A percentile compares a stretch with the other conserved stretches of the same genome.
Evolutionary conservation across 2,329 filamentous ascomycete genomes (phyloP).

Genomic region (Plenodomus tracheiphilus): DNA sequence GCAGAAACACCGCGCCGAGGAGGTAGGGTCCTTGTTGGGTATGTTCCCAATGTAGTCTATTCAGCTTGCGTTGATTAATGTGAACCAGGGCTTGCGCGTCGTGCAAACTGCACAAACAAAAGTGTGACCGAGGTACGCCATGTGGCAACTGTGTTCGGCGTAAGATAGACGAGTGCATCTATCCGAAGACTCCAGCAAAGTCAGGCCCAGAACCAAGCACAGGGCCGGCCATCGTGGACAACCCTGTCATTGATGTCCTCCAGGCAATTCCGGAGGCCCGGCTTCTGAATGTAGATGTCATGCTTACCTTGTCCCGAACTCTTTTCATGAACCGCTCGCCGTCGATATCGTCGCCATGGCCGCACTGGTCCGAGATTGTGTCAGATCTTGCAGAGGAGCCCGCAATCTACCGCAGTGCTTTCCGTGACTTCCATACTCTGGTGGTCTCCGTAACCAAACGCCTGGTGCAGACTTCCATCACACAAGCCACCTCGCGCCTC

Average conservation of each 20-base stretch:
- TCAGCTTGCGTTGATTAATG: neutral
- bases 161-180: conserved; percentile 8
- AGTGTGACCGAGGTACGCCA: conserved; percentile 13
- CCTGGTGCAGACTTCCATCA: conserved; percentile 69
- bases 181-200: conserved; percentile 6
- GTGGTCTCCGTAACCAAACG: conserved; percentile 69
- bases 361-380: conserved; percentile 37
- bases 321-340: conserved; percentile 45
- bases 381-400: conserved; percentile 52
- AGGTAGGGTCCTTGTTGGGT: conserved; percentile 12
- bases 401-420: conserved; percentile 71
- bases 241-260: conserved; percentile 12
- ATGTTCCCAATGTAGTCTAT: neutral
- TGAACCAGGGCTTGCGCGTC: conserved; percentile 9
- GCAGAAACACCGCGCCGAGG: conserved; percentile 9
- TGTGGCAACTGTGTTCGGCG: conserved; percentile 13
- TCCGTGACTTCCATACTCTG: conserved; percentile 75
- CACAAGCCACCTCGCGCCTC: conserved; percentile 70
- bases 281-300: conserved; percentile 31
- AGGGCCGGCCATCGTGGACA: neutral
- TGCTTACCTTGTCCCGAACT: conserved; percentile 35
- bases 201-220: conserved; percentile 2
- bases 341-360: conserved; percentile 29
- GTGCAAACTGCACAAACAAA: conserved; percentile 13
- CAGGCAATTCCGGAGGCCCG: conserved; percentile 37